Base-by-base conservation (phyloP, 352 stramenopile genomes). In the Phytopythium aichiense region DNA sequence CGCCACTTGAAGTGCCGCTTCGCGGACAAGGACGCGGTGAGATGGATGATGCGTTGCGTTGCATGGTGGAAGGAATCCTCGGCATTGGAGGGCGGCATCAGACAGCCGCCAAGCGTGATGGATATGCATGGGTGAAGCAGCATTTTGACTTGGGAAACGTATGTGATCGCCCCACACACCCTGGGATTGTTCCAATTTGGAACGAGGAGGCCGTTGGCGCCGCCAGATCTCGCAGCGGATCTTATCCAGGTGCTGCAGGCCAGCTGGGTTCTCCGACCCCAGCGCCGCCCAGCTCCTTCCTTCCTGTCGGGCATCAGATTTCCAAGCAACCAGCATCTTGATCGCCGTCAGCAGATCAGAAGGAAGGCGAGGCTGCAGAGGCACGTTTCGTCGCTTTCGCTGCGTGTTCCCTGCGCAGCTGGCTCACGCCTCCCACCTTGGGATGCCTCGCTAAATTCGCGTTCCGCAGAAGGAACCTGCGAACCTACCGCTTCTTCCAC, bases 1-100 rank as follows among this genome's bases (percentile, higher is more conserved):
- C 51, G 33, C 25, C 16, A 30, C 51, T 28, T 57, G 51, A 57
- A 57, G 51, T 54, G 48, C 5, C 25, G 48, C 25, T 52, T 52
- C 46, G 46, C 46, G 23, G 46, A 28, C 11, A 52, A n/a, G 23
- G 23, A 30, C 12, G 5, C 40, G 11, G 2, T 0, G 40, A 45
- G 40, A 45, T 45, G 40, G 40, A 15, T 6, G 15, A 4, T 16
- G 5, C 7, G 40, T 5, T 9, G 22, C 8, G 7, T 15, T 49
- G 9, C 42, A 49, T 49, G 28, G n/a, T 12, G n/a, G 40, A 45
- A 45, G 16, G 40, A 45, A 22, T 45, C 4, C 5, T 15, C 8
- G 16, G 4, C 40, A 5, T 0, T 31, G 28, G 28, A 31, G 28
- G 25, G 28, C 28, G 16, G 40, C 16, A 20, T 22, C 16, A 22